Percentiles rank a stretch among this genome's conserved stretches.
phyloP scores from a whole-genome alignment of 108 stramenopile genomes.

The Chaetoceros muelleri region DNA sequence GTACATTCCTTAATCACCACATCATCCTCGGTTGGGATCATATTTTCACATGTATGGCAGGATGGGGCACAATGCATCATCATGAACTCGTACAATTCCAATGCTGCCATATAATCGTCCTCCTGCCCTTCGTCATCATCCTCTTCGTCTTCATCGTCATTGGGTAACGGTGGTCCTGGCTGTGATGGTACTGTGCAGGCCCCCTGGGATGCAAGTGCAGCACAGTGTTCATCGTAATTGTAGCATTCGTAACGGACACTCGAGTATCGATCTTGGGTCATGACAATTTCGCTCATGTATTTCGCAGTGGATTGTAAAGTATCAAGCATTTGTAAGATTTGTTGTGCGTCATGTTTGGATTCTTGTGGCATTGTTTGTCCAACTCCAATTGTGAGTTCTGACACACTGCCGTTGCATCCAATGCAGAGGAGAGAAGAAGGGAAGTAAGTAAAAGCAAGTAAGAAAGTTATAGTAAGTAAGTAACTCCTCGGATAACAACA shows the following conservation, averaged over 20 bases:
- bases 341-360: not conserved
- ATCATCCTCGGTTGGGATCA: constrained; percentile 3
- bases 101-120: not conserved
- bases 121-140: not conserved
- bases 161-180: no score
- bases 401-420: no score
- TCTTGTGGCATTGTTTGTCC: not conserved
- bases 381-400: not conserved
- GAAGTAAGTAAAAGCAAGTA: constrained; percentile 13
- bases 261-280: not conserved
- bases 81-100: constrained; percentile 6
- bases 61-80: constrained; percentile 49
- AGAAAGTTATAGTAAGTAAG: constrained; percentile 25
- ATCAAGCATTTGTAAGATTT: not conserved
- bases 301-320: not conserved
- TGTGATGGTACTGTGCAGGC: no score
- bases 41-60: constrained; percentile 44
- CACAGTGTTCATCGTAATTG: not conserved
- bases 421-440: constrained; percentile 17
- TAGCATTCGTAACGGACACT: not conserved
- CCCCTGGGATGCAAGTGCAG: not conserved
- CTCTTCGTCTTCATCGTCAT: not conserved
- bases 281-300: not conserved
- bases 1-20: not conserved
- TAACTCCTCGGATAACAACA: constrained; percentile 39